These are phyloP conservation scores for Russula sp. DNA, from an alignment of 768 basidiomycete species.

Conservation along the genomic window DNA sequence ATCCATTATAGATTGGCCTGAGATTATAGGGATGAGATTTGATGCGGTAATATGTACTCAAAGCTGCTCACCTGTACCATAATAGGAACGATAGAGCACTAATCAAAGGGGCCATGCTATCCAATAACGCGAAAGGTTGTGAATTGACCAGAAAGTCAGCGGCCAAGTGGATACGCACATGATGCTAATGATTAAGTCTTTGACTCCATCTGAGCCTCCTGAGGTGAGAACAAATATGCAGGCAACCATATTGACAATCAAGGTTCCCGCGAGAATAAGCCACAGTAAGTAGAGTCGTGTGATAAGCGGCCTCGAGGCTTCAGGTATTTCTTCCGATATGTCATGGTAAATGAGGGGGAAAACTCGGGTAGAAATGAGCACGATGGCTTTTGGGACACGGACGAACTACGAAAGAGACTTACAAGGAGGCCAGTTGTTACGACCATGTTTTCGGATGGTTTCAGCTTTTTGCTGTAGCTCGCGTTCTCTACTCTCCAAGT, in stretches of 20 bases:
- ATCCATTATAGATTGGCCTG: slow-evolving; percentile 95
- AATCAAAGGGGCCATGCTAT: slow-evolving; percentile 79
- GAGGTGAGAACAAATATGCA: slow-evolving; percentile 82
- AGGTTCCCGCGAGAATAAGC: slow-evolving; percentile 80
- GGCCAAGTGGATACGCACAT: slow-evolving; percentile 49
- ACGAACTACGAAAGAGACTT: slow-evolving; percentile 36
- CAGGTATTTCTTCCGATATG: slow-evolving; percentile 86
- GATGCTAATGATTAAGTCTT: slow-evolving; percentile 79
- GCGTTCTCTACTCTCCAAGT: slow-evolving; percentile 74
- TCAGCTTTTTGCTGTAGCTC: slow-evolving; percentile 70
- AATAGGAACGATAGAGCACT: slow-evolving; percentile 77
- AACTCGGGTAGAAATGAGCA: slow-evolving; percentile 46
- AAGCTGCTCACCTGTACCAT: slow-evolving; percentile 79
- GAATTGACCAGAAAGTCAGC: slow-evolving; percentile 26
- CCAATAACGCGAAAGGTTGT: slow-evolving; percentile 31
- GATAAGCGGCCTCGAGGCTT: slow-evolving; percentile 72
- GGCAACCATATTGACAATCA: slow-evolving; percentile 86
- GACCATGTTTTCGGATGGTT: slow-evolving; percentile 67
- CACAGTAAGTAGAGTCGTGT: slow-evolving; percentile 89
- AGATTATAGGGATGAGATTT: slow-evolving; percentile 21
- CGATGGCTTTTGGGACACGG: background rate
- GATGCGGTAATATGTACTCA: slow-evolving; percentile 20
- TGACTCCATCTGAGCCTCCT: slow-evolving; percentile 70
- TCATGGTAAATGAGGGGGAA: slow-evolving; percentile 94
- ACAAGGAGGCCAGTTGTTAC: slow-evolving; percentile 95